Evolutionary conservation across 1,284 basidiomycete genomes (phyloP), one percentile per base, ranked within the genome.

Genomic region (Schizophyllum commune): DNA sequence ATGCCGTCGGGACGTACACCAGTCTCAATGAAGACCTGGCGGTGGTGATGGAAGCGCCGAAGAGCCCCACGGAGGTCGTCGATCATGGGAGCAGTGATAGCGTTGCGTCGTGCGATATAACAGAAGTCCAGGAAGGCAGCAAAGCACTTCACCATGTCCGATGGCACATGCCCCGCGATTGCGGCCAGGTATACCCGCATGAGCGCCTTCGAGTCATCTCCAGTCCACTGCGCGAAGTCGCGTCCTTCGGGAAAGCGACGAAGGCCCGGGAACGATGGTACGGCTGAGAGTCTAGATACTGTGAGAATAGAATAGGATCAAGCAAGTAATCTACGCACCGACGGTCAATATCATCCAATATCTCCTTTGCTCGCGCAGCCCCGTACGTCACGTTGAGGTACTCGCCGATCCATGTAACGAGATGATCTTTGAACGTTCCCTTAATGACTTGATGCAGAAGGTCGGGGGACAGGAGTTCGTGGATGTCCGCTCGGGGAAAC

Each of bases 381-480:
- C 17, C 19, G 55, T 64, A 56, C 6, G 9, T 17, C 1, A 57
- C 1, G 8, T 60, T 15, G 64, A 64, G 53, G 47, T 64, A 61
- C 65, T 56, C 57, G n/a, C 34, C 55, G 5, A 69, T 63, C 73
- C 73, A 74, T 13, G 63, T 56, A 1, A 73, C 66, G 1, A 75
- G 61, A 60, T 76, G 74, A 52, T 76, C 74, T 56, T 75, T 75
- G 63, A 75, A 74, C 1, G 68, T 65, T 4, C 73, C 74, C 57
- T 74, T 74, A 64, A 74, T 73, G 9, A 76, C 11, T 59, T 76
- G 73, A 61, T 77, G 73, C 1, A 74, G 67, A 6, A 73, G 63
- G 61, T 75, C 70, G 11, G 70, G 67, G 0, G 71, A 62, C 7
- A 74, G 15, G 11, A 68, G 63, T 21, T 70, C 63, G 58, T 71